Evolutionary conservation across 1,139 yeast genomes (phyloP), one percentile per base, ranked within the genome.

Genomic region (Nakaseomyces bracarensis): DNA sequence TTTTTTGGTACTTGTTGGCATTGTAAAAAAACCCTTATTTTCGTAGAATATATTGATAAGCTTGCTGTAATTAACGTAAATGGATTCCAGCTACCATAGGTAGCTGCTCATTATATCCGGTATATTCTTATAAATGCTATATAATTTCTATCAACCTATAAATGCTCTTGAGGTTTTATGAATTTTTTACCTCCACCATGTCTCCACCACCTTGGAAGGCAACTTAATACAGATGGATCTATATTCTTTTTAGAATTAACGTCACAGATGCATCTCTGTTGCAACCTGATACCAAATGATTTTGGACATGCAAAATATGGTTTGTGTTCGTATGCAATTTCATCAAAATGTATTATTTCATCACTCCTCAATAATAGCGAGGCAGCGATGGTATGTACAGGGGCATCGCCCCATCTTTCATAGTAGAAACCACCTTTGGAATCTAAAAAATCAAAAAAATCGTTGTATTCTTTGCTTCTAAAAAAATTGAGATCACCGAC

Each of bases 321-420:
- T 1, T 74, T 68, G 64, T 91, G 97, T 52, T 61, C 72, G 63
- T 91, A 91, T 0, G 96, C 97, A 22, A 91, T 72, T 55, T 87
- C 96, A 49, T 87, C 94, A 61, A 91, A 89, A 62, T 87, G 95
- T 55, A 84, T 89, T 40, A 91, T 73, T 53, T 81, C 77, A 36
- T 75, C 62, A 47, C 70, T 75, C 55, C 83, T 85, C 43, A 86
- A 68, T 41, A 91, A 64, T 28, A 89, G 61, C 1, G 79, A 65
- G 3, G 81, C 74, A 0, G 79, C 97, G 27, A 89, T 73, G 0
- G 95, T 72, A 61, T 91, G 97, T 5, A 91, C 94, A 0, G 98
- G 97, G 0, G 97, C 97, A 65, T 91, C 98, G 3, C 98, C 98
- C 98, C 97, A 91, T 50, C 98, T 69, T 63, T 82, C 93, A 57